Evolutionary conservation across 2,329 filamentous ascomycete genomes (phyloP).

Genomic region (Talaromyces sp.): DNA sequence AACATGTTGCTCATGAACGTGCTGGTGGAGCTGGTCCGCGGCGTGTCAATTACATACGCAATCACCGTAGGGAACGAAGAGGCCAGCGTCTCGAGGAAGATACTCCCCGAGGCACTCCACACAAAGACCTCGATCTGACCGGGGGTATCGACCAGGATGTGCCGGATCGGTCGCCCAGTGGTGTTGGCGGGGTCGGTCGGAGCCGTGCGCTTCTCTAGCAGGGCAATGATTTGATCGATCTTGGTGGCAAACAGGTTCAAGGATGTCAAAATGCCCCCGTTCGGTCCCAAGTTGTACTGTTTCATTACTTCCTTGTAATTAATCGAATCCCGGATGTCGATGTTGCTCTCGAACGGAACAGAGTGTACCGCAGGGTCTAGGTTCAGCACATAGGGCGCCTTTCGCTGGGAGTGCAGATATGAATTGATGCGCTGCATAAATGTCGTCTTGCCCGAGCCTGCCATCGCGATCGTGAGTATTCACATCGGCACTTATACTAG

Average conservation of each 20-base stretch:
- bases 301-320: conserved; percentile 99
- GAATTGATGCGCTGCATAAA: conserved; percentile 99
- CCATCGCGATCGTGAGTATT: not conserved
- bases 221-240: conserved; percentile 84
- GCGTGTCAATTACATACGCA: conserved; percentile 96
- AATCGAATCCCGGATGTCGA: conserved; percentile 96
- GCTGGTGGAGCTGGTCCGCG: conserved; percentile 82
- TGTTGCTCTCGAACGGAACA: conserved; percentile 93
- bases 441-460: conserved; percentile 95
- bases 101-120: conserved; percentile 93
- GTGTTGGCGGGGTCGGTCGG: conserved; percentile 48
- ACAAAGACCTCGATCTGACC: conserved; percentile 99
- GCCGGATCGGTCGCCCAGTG: conserved; percentile 57
- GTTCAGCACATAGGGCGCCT: conserved; percentile 91
- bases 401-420: conserved; percentile 73
- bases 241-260: conserved; percentile 97
- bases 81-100: conserved; percentile 85
- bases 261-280: conserved; percentile 92
- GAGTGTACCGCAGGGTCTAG: conserved; percentile 91
- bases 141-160: conserved; percentile 91
- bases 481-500: not conserved
- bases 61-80: conserved; percentile 95
- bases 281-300: conserved; percentile 95
- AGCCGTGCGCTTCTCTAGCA: conserved; percentile 82
- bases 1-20: conserved; percentile 99